Base-by-base conservation (phyloP, 2,329 filamentous ascomycete species). In the Paraphaeosphaeria minitans region DNA sequence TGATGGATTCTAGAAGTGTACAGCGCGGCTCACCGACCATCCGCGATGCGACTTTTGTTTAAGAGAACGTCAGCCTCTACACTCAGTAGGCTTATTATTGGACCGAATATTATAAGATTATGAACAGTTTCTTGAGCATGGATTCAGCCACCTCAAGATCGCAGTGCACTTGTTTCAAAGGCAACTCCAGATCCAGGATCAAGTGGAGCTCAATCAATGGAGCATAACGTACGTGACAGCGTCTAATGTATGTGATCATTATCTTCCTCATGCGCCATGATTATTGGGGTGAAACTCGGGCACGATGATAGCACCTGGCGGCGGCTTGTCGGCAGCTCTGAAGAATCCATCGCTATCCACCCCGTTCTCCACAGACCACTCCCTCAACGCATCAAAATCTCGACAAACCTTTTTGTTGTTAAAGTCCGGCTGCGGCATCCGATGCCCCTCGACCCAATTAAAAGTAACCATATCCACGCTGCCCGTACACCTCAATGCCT, bases 341-440 rank as follows among this genome's bases (percentile, higher is more conserved):
- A 57, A 57, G 12, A 53, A 55, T 6, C 8, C 35, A 13, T 55
- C 37, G 16, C 45, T 48, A 14, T 51, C 56, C 1, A 58, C 37
- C 10, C 33, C 50, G 50, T 54, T 58, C 4, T 54, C 56, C 19
- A 54, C 16, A 35, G 56, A 45, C 56, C 56, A 58, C 24, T 7
- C 41, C 46, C 50, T 58, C 56, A 58, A 35, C 14, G 56, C 50
- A n/a, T 58, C 56, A 19, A 55, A 58, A 35, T 58, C 51, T 2
- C 56, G 33, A 49, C 56, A 58, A 16, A 54, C 45, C 16, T 58
- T 58, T 16, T 29, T 58, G 24, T 58, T 58, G 19, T 45, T 58
- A n/a, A 58, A 58, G 22, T 58, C 56, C 29, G 56, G 56, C 56
- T 58, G 56, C 19, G 56, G 56, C 56, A 58, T 55, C 29, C 45